A percentile compares a stretch with the other conserved stretches of the same genome.
These are phyloP conservation scores for Cercospora janseana DNA, from an alignment of 2,329 filamentous ascomycete species.

Conservation along the genomic window DNA sequence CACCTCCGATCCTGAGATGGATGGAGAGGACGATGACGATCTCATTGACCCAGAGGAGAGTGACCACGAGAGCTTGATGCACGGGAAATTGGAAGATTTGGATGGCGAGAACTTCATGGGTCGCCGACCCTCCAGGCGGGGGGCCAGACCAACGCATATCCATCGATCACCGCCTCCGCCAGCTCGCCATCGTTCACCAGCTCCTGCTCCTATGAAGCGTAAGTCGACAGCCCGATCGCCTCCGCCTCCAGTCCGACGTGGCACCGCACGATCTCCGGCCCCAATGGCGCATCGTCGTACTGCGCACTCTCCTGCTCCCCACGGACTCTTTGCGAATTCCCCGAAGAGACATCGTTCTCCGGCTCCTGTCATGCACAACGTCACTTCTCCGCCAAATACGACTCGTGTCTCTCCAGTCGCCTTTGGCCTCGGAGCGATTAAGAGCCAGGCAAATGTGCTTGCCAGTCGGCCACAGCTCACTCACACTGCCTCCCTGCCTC, in stretches of 20 bases:
- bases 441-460: slow-evolving; percentile 41
- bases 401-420: slow-evolving; percentile 44
- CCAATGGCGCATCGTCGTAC: slow-evolving; percentile 18
- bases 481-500: slow-evolving; percentile 82
- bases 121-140: slow-evolving; percentile 39
- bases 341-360: slow-evolving; percentile 58
- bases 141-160: slow-evolving; percentile 19
- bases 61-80: slow-evolving; percentile 63
- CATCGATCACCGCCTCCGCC: slow-evolving; percentile 38
- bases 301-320: slow-evolving; percentile 46
- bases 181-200: slow-evolving; percentile 39
- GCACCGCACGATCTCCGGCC: slow-evolving; percentile 21
- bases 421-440: slow-evolving; percentile 51
- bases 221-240: slow-evolving; percentile 44
- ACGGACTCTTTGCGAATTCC: slow-evolving; percentile 66
- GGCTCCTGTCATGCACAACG: slow-evolving; percentile 35
- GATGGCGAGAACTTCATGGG: slow-evolving; percentile 38
- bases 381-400: slow-evolving; percentile 67
- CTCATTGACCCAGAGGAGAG: slow-evolving; percentile 60
- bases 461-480: slow-evolving; percentile 65
- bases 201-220: slow-evolving; percentile 43
- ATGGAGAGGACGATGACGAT: slow-evolving; percentile 70
- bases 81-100: slow-evolving; percentile 50
- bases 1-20: slow-evolving; percentile 82
- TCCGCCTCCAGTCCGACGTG: slow-evolving; percentile 27